These are phyloP conservation scores for Tylopilus sp. DNA, from an alignment of 768 basidiomycete species.

Conservation along the genomic window DNA sequence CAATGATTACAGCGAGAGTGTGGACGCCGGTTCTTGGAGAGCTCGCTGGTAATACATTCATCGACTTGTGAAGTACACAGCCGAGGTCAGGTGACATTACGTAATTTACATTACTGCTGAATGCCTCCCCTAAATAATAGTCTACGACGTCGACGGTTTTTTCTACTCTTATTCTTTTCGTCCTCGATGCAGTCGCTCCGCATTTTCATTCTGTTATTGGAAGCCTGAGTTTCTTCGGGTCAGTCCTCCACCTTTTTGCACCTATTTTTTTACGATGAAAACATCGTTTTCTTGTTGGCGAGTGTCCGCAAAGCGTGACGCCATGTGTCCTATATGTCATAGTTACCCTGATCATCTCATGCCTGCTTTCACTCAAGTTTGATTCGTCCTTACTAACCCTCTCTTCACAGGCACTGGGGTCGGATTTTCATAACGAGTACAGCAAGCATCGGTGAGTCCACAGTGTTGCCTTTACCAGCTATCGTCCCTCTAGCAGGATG, in stretches of 20 bases:
- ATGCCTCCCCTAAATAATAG: too few species aligned
- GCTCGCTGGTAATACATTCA: too few species aligned
- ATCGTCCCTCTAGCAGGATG: conserved; percentile 39
- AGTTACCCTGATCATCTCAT: conserved; percentile 82
- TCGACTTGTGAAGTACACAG: too few species aligned
- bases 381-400: conserved; percentile 7
- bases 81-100: too few species aligned
- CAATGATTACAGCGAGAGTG: too few species aligned
- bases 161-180: too few species aligned
- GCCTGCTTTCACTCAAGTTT: neutral
- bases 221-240: neutral
- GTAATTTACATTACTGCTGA: too few species aligned
- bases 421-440: neutral
- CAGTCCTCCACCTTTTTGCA: neutral
- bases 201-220: neutral
- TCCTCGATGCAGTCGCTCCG: neutral
- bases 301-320: conserved; percentile 46
- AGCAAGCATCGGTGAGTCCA: conserved; percentile 6
- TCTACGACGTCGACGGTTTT: too few species aligned
- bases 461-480: neutral
- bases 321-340: conserved; percentile 74
- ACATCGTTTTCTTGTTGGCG: conserved; percentile 36
- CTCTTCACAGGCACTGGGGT: neutral
- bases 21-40: too few species aligned
- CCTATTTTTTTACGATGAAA: conserved; percentile 48